Evolutionary conservation across 306 rosid genomes (phyloP), one percentile per base, ranked within the genome.

Genomic region (Quercus alba): DNA sequence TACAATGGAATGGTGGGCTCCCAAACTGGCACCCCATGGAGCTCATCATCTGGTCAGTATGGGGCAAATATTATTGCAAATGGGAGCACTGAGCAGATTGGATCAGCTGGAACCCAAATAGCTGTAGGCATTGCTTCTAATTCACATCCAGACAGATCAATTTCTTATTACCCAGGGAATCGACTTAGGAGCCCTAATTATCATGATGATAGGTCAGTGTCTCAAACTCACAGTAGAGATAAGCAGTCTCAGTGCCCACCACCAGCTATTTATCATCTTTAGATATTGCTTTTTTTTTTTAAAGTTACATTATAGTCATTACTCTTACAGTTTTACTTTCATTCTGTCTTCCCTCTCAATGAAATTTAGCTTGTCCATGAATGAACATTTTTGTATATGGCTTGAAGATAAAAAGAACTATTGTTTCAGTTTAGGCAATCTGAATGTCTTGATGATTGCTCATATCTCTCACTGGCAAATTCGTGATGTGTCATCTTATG

Each of bases 21-120:
- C 30, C 23, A 67, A 28, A 20, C 15, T 46, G 28, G 38, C 33
- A 17, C 56, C 3, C 26, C 76, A 1, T 38, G 64, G 54, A 77
- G 67, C 30, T 73, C 82, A 4, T 28, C 71, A 25, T 73, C 41
- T 17, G 49, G 59, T 59, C 75, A 55, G 15, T 79, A 77, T 41
- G 82, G 82, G 57, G 11, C 41, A 25, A 52, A 49, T 54, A 33
- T 73, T 33, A 33, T 66, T 54, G 57, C 68, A 57, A 79, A 71
- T 82, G 83, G 74, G 46, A 78, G 81, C 77, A 41, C 31, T 17
- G 74, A 69, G 14, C 87, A 25, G 79, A 46, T 63, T 25, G 87
- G 79, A 72, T 76, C 73, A 58, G 74, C 78, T 3, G 72, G 66
- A 52, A 52, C 72, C 21, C 75, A 52, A 49, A 52, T 30, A 57